A percentile compares a stretch with the other conserved stretches of the same genome.
phyloP scores from a whole-genome alignment of 768 basidiomycete species.

The Pholiota molesta region DNA sequence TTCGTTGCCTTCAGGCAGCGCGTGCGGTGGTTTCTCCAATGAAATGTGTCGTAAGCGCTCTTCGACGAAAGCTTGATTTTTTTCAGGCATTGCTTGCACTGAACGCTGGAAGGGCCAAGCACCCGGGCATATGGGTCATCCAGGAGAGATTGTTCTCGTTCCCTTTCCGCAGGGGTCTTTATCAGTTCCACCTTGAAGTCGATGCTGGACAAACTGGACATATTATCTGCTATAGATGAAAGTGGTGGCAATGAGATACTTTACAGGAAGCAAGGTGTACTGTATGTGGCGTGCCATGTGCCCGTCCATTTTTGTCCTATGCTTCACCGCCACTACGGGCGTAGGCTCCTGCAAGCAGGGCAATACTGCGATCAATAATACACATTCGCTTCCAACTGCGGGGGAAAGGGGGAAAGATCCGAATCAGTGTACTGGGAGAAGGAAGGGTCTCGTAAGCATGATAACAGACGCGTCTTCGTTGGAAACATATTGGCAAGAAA shows the following conservation, averaged over 20 bases:
- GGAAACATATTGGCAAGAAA: slow-evolving; percentile 12
- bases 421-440: slow-evolving; percentile 12
- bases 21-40: slow-evolving; percentile 67
- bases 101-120: slow-evolving; percentile 50
- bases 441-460: slow-evolving; percentile 18
- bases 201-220: slow-evolving; percentile 9
- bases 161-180: slow-evolving; percentile 44
- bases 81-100: slow-evolving; percentile 56
- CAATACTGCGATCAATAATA: slow-evolving; percentile 11
- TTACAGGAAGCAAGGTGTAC: slow-evolving; percentile 19
- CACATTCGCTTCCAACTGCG: slow-evolving; percentile 19
- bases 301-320: slow-evolving; percentile 12
- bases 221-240: background rate
- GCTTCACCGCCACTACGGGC: slow-evolving; percentile 13
- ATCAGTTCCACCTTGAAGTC: slow-evolving; percentile 15
- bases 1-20: slow-evolving; percentile 52
- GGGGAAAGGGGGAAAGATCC: slow-evolving; percentile 21
- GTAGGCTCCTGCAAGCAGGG: slow-evolving; percentile 8
- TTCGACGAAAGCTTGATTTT: slow-evolving; percentile 70
- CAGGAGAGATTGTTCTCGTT: slow-evolving; percentile 53
- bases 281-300: slow-evolving; percentile 24
- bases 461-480: slow-evolving; percentile 8
- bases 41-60: slow-evolving; percentile 65
- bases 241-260: slow-evolving; percentile 13
- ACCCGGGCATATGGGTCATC: slow-evolving; percentile 57